Conservation (phyloP, 805 yeast species). For the Metschnikowia aberdeeniae region DNA sequence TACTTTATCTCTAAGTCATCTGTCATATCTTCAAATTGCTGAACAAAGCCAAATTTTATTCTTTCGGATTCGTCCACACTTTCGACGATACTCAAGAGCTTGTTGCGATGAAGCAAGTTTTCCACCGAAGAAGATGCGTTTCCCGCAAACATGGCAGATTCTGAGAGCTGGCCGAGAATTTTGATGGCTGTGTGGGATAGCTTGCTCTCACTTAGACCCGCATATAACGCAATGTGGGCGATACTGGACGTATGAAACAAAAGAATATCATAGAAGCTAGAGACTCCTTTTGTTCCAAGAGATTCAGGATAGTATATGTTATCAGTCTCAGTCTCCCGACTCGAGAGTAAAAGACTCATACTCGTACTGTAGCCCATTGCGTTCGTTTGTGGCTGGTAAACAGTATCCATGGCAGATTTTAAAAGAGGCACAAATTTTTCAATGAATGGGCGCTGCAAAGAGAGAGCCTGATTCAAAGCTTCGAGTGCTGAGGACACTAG, state of each 20-base stretch:
- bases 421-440: constrained; percentile 50
- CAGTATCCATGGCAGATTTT: constrained; percentile 23
- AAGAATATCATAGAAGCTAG: constrained; percentile 68
- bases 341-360: constrained; percentile 24
- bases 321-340: constrained; percentile 24
- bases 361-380: constrained; percentile 24
- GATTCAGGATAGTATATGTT: constrained; percentile 36
- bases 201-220: constrained; percentile 50
- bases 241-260: constrained; percentile 66
- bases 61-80: constrained; percentile 75
- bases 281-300: constrained; percentile 56
- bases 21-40: constrained; percentile 47
- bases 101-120: constrained; percentile 44
- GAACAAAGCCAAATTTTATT: constrained; percentile 67
- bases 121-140: constrained; percentile 17
- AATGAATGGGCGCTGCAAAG: constrained; percentile 56
- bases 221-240: constrained; percentile 70
- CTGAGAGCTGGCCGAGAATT: constrained; percentile 49
- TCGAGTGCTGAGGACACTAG: constrained; percentile 40
- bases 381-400: background rate
- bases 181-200: constrained; percentile 53
- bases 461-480: constrained; percentile 44
- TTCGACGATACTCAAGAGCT: constrained; percentile 65
- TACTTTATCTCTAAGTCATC: constrained; percentile 47
- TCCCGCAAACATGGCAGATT: constrained; percentile 43